Conservation (phyloP, 176 grass and related monocot genomes). For the Aegilops bicornis region DNA sequence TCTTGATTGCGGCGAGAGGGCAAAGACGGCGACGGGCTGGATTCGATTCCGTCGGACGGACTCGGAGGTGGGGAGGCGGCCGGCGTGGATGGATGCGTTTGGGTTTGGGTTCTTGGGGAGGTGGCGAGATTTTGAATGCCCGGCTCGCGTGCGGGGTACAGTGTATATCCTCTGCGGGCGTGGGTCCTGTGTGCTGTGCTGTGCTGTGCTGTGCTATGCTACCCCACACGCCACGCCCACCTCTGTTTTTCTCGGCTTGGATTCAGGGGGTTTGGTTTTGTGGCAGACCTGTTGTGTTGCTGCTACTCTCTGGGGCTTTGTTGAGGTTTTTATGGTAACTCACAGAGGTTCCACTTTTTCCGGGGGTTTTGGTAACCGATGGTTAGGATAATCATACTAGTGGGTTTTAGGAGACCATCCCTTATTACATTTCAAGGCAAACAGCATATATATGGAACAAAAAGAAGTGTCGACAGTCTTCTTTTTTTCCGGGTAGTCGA, state of each 20-base stretch:
- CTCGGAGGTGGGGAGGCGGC: background rate
- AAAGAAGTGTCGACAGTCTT: too few relatives aligned
- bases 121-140: constrained; percentile 16
- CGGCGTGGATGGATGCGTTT: constrained; percentile 1
- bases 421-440: too few relatives aligned
- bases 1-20: background rate
- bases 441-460: too few relatives aligned
- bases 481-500: too few relatives aligned
- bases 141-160: background rate
- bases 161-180: background rate
- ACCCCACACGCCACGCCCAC: too few relatives aligned
- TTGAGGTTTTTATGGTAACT: constrained; percentile 10
- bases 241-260: too few relatives aligned
- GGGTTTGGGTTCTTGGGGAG: background rate
- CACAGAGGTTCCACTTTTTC: background rate
- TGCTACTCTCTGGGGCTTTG: background rate
- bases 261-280: too few relatives aligned
- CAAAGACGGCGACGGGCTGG: background rate
- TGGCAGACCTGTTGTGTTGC: too few relatives aligned
- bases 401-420: too few relatives aligned
- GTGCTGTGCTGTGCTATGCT: too few relatives aligned
- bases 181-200: background rate
- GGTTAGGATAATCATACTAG: too few relatives aligned
- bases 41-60: background rate
- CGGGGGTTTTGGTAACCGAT: too few relatives aligned